Percentiles rank a stretch among this genome's conserved stretches.
Conservation (phyloP, 306 rosid species). For the Quercus parvula region DNA sequence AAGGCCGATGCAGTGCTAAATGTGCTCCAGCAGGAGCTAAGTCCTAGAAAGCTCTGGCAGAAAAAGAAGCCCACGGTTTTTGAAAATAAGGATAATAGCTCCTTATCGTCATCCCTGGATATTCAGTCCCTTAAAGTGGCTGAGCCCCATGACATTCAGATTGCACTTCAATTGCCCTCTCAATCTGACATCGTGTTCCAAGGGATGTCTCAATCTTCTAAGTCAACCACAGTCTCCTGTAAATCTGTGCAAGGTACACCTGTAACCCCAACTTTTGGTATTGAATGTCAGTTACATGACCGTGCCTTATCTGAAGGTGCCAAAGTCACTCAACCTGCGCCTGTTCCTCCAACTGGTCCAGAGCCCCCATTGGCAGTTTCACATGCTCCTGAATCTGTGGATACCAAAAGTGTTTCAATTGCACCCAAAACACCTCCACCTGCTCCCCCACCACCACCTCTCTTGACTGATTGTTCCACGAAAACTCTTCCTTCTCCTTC, state of each 20-base stretch:
- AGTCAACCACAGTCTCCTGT: conserved; percentile 18
- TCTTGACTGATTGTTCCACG: conserved; percentile 12
- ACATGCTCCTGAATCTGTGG: conserved; percentile 26
- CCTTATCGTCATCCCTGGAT: conserved; percentile 4
- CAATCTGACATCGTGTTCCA: conserved; percentile 14
- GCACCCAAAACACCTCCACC: conserved; percentile 45
- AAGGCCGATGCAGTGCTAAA: conserved; percentile 60
- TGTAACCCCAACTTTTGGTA: conserved; percentile 15
- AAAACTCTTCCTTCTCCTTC: conserved; percentile 36
- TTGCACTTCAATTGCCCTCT: conserved; percentile 10
- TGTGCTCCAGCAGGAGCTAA: conserved; percentile 56
- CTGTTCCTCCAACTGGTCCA: conserved; percentile 17
- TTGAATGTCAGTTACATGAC: conserved; percentile 17
- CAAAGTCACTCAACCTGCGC: conserved; percentile 1
- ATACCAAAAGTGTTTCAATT: conserved; percentile 29
- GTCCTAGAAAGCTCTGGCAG: conserved; percentile 31
- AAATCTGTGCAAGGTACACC: conserved; percentile 17
- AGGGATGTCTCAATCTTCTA: conserved; percentile 29
- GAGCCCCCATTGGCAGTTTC: conserved; percentile 10
- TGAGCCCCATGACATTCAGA: conserved; percentile 21
- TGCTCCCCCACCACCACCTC: conserved; percentile 24
- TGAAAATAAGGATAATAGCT: conserved; percentile 26
- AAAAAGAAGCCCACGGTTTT: conserved; percentile 9
- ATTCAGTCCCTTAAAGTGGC: conserved; percentile 27
- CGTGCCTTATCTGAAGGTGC: conserved; percentile 3